A percentile compares a stretch with the other conserved stretches of the same genome.
These are phyloP conservation scores for Priceomyces castillae DNA, from an alignment of 805 yeast genomes.

Conservation along the genomic window DNA sequence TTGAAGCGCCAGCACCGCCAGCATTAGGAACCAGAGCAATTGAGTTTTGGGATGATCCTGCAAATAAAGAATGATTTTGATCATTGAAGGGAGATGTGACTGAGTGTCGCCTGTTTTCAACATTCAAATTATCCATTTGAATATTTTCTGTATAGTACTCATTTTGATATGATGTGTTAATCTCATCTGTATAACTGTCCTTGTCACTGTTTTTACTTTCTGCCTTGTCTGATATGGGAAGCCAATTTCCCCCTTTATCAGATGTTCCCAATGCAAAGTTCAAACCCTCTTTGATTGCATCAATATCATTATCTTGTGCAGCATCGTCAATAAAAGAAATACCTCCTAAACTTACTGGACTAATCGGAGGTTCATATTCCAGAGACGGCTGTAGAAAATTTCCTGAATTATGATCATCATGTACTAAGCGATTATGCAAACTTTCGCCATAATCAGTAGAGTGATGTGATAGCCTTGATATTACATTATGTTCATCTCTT, in stretches of 20 bases:
- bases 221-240: slow-evolving; percentile 16
- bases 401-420: not conserved
- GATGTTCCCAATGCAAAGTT: slow-evolving; percentile 33
- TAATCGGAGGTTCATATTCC: not conserved
- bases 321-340: slow-evolving; percentile 23
- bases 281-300: slow-evolving; percentile 32
- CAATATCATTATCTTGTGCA: slow-evolving; percentile 26
- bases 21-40: not conserved
- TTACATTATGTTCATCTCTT: not conserved
- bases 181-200: slow-evolving; percentile 1
- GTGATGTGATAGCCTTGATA: not conserved
- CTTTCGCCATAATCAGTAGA: slow-evolving; percentile 9
- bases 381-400: not conserved
- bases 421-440: not conserved
- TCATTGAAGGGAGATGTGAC: slow-evolving; percentile 5
- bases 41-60: not conserved
- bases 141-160: slow-evolving; percentile 15
- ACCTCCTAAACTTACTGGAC: slow-evolving; percentile 2
- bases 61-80: slow-evolving; percentile 1
- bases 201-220: not conserved
- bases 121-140: slow-evolving; percentile 14
- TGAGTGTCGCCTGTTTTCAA: not conserved
- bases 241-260: slow-evolving; percentile 26
- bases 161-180: not conserved
- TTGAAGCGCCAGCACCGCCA: not conserved